These are phyloP conservation scores for Papiliotrema flavescens DNA, from an alignment of 1,284 basidiomycete species.

Conservation along the genomic window DNA sequence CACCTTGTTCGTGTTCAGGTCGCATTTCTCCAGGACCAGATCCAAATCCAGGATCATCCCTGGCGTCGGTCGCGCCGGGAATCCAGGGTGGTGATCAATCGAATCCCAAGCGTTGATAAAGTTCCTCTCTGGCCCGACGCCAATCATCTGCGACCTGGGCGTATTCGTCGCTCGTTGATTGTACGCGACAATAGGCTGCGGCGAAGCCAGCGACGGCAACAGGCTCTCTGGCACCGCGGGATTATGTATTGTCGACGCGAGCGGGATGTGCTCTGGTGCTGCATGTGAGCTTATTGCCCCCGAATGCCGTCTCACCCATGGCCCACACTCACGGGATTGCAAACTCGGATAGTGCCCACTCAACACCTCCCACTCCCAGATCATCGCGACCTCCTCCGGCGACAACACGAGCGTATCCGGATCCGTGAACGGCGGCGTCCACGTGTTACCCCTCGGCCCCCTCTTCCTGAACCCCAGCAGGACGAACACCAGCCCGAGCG, in stretches of 20 bases:
- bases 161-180: slow-evolving; percentile 26
- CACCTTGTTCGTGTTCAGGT: slow-evolving; percentile 76
- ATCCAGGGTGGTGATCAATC: slow-evolving; percentile 35
- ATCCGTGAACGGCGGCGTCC: slow-evolving; percentile 67
- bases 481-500: slow-evolving; percentile 51
- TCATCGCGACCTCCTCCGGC: slow-evolving; percentile 70
- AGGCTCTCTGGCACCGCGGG: slow-evolving; percentile 60
- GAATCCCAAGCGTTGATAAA: slow-evolving; percentile 67
- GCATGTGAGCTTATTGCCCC: slow-evolving; percentile 6
- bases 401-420: slow-evolving; percentile 72
- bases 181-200: slow-evolving; percentile 32
- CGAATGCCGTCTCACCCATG: slow-evolving; percentile 1
- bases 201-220: slow-evolving; percentile 39
- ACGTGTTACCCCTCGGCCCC: slow-evolving; percentile 52
- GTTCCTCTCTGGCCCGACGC: slow-evolving; percentile 67
- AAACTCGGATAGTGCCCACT: slow-evolving; percentile 87
- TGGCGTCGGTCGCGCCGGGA: slow-evolving; percentile 72
- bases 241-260: slow-evolving; percentile 61
- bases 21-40: slow-evolving; percentile 79
- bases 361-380: slow-evolving; percentile 90
- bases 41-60: slow-evolving; percentile 83
- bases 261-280: slow-evolving; percentile 67
- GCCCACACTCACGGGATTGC: slow-evolving; percentile 59
- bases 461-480: slow-evolving; percentile 58
- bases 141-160: slow-evolving; percentile 49